Evolutionary conservation across 805 yeast species (phyloP), one percentile per base, ranked within the genome.

Genomic region (Monosporozyma siamensis): DNA sequence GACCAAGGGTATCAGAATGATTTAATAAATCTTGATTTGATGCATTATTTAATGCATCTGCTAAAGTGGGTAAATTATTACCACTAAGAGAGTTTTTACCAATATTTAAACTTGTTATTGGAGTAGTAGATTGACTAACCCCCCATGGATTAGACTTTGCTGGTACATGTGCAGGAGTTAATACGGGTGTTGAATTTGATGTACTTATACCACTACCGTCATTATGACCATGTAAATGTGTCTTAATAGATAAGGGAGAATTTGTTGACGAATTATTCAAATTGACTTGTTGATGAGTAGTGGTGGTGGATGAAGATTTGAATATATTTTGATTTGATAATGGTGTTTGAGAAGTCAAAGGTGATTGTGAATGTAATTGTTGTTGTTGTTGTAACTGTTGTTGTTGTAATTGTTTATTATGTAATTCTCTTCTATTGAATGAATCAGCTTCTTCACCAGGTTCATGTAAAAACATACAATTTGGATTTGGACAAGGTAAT

Each of bases 371-470:
- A 20, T 39, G 46, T 53, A 59, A 49, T 47, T 63, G 64, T 46
- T 59, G 53, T 20, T 52, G 53, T 18, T 51, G 61, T 35, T 49
- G 61, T 22, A 56, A 59, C 20, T 55, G 61, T 40, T 47, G 50
- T 48, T 64, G 61, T 54, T 64, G 52, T 46, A 56, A 61, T 50
- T 65, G 66, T 47, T 61, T 44, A 45, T 55, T 52, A 39, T 61
- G 62, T 39, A 63, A 53, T 52, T 68, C 73, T 39, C 60, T 55
- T 63, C 96, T 79, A 22, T 95, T 86, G 66, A 85, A 90, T 9
- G 95, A 83, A 56, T 92, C 98, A 2, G 97, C 97, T 63, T 92
- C 98, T 69, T 92, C 99, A 45, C 99, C 98, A 6, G 98, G 98
- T 65, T 92, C 98, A 63, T 92, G 99, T 55, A 92, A 72, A 57